phyloP scores from a whole-genome alignment of 2,329 filamentous ascomycete genomes.

The Nannizzia gypsea region DNA sequence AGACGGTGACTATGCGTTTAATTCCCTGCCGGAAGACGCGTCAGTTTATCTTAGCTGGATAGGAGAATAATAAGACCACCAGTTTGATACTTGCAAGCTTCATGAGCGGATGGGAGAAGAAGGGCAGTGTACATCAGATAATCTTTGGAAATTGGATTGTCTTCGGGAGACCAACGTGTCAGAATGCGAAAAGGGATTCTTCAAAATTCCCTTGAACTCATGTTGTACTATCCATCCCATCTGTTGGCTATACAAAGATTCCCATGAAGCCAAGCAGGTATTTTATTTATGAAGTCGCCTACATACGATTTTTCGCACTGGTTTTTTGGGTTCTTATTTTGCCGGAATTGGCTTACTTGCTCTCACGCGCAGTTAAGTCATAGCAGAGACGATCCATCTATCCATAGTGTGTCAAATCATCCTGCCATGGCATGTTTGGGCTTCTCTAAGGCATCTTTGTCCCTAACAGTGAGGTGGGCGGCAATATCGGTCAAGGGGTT shows the following conservation, averaged over 20 bases:
- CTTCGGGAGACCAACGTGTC: conserved; percentile 37
- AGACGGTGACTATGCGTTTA: conserved; percentile 38
- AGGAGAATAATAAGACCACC: conserved; percentile 51
- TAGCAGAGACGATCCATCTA: conserved; percentile 44
- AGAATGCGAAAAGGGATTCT: conserved; percentile 8
- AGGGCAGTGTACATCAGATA: conserved; percentile 37
- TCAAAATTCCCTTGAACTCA: conserved; percentile 2
- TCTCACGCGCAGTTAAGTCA: conserved; percentile 21
- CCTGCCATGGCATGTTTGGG: conserved; percentile 25
- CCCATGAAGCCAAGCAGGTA: conserved; percentile 27
- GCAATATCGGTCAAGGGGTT: background rate
- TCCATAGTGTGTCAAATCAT: conserved; percentile 29
- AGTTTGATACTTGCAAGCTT: conserved; percentile 31
- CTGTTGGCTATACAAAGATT: conserved; percentile 15
- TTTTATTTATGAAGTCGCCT: conserved; percentile 20
- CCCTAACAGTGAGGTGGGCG: conserved; percentile 8
- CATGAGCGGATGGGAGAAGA: conserved; percentile 35
- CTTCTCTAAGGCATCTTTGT: conserved; percentile 24
- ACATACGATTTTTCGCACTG: conserved; percentile 34
- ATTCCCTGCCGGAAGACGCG: conserved; percentile 31
- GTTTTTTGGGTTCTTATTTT: conserved; percentile 38
- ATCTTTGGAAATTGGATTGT: conserved; percentile 34
- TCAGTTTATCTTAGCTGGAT: conserved; percentile 45
- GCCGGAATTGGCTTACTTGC: conserved; percentile 42
- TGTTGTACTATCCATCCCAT: conserved; percentile 17